Base-by-base conservation (phyloP, 1,284 basidiomycete species). In the Puccinia coronata region DNA sequence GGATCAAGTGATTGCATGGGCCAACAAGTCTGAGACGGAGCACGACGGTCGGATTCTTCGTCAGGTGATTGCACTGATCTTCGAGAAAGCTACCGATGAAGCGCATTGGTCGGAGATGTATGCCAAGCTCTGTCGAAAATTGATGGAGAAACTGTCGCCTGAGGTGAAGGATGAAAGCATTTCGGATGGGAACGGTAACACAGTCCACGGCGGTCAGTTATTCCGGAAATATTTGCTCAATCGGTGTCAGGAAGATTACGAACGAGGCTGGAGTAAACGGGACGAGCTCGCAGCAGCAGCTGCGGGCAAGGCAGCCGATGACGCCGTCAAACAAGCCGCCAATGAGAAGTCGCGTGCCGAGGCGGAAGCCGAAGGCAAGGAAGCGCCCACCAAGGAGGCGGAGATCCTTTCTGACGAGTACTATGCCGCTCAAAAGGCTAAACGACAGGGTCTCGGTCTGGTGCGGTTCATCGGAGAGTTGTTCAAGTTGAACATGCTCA, bases 401-500 rank as follows among this genome's bases (percentile, higher is more conserved):
- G 87, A 87, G 83, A 84, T 88, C 67, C 93, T 97, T 84, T 96
- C 93, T 6, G 95, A 98, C 18, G 96, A 98, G 87, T 98, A 98
- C 88, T 98, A 98, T 85, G 92, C 92, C 72, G 93, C 93, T 25
- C 92, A 96, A 87, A 98, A 98, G 89, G 95, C 95, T 63, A 98
- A 98, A 89, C 93, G 96, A 83, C 92, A 94, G 83, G 95, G 96
- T 87, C 92, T 98, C 34, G 96, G 96, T 89, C 90, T 98, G 82
- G 94, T 98, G 87, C 93, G 93, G 86, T 97, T 99, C 88, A 97
- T 98, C 83, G 96, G 96, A 85, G 96, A 98, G 88, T 89, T 98
- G 81, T 98, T 95, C 92, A 98, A 98, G 89, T 89, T 98, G 53
- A 92, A 92, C 87, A 96, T 97, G 93, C 88, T 97, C 78, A 94